Percentiles rank a stretch among this genome's conserved stretches.
phyloP scores from a whole-genome alignment of 305 asterid genomes.

The Fraxinus xanthoxyloides region DNA sequence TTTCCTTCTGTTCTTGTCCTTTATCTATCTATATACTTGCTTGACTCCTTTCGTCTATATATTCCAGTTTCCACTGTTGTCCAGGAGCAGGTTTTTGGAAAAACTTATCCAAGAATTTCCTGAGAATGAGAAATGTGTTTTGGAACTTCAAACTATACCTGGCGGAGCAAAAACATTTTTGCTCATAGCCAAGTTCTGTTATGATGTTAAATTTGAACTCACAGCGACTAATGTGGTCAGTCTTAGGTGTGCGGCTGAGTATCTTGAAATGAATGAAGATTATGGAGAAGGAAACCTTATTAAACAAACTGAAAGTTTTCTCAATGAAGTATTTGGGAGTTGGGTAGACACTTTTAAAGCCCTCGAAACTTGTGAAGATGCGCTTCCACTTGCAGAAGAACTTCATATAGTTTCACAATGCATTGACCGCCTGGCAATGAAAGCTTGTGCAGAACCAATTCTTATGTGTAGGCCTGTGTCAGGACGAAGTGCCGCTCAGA shows the following conservation, averaged over 20 bases:
- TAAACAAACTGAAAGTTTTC: constrained; percentile 31
- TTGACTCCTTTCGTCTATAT: not conserved
- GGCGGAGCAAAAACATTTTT: constrained; percentile 44
- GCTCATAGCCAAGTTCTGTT: constrained; percentile 47
- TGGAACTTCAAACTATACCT: constrained; percentile 36
- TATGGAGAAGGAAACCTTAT: constrained; percentile 47
- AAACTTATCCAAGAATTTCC: constrained; percentile 26
- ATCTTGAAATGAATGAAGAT: constrained; percentile 45
- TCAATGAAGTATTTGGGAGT: constrained; percentile 25
- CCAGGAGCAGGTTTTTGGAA: constrained; percentile 36
- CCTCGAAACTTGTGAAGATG: constrained; percentile 36
- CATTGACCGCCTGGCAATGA: constrained; percentile 39
- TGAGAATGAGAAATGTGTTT: constrained; percentile 11
- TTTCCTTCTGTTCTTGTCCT: not conserved
- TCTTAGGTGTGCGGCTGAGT: constrained; percentile 48
- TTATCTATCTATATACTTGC: not conserved
- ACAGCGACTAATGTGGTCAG: constrained; percentile 29
- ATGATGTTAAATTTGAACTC: constrained; percentile 38
- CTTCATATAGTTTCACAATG: constrained; percentile 39
- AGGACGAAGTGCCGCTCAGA: constrained; percentile 8
- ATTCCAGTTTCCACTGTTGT: constrained; percentile 41
- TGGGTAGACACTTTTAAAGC: constrained; percentile 40
- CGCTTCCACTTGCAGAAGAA: constrained; percentile 38
- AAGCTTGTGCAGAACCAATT: constrained; percentile 36
- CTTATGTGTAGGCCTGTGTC: constrained; percentile 18